Evolutionary conservation across 2,329 filamentous ascomycete species (phyloP), one percentile per base, ranked within the genome.

Genomic region (Apiospora marii): DNA sequence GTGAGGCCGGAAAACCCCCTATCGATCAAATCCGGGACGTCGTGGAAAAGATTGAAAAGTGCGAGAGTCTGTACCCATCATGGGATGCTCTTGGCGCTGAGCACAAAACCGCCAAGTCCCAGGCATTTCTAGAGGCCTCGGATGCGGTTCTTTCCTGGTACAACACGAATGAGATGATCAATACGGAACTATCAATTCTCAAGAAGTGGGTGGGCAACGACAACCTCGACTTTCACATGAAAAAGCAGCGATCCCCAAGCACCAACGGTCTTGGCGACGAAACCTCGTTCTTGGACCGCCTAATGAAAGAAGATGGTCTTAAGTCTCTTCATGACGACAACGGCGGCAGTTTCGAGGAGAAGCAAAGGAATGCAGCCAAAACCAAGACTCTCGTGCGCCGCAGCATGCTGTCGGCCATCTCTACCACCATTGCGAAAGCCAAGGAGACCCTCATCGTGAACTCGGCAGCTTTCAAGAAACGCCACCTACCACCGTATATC

Each of bases 151-250:
- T 98, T 74, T 92, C 96, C 3, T 99, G 96, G 96, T 93, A 98
- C 86, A 99, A 98, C 83, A 98, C 95, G 70, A 98, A 95, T 44
- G 92, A 96, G 80, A 91, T 98, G 80, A 98, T 99, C 87, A 98
- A 97, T 81, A 98, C 94, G 2, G 94, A 99, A 82, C 89, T 99
- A 73, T 91, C 92, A 19, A 95, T 98, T 75, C 83, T 99, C 75
- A 95, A 96, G 82, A 95, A 93, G 75, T 99, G 96, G 96, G 96
- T 99, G 37, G 96, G 96, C 71, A 99, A 99, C 79, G 92, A 95
- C 49, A 95, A 98, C 79, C 89, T 99, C 51, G 95, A 98, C 82
- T 99, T 98, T 80, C 91, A 91, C 69, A 93, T 93, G 79, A 89
- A 92, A 30, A 92, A 93, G 75, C 88, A 91, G 70, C 89, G 90